These are phyloP conservation scores for Kazachstania martiniae DNA, from an alignment of 805 yeast genomes.

Conservation along the genomic window DNA sequence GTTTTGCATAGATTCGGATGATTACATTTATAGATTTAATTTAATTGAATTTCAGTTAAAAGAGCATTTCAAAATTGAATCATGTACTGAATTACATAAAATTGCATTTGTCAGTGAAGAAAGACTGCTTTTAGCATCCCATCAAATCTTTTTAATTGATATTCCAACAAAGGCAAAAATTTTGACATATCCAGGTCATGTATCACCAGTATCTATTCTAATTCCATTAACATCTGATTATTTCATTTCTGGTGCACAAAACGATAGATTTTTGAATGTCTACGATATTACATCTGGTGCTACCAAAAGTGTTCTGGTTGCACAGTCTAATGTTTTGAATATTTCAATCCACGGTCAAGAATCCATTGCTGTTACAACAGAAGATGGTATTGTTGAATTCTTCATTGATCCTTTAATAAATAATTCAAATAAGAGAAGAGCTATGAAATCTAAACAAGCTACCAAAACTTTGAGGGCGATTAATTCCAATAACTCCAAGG, in stretches of 20 bases:
- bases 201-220: conserved; percentile 49
- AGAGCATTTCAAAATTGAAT: conserved; percentile 33
- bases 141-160: conserved; percentile 48
- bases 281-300: conserved; percentile 33
- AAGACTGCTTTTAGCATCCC: conserved; percentile 50
- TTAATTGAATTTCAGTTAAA: conserved; percentile 32
- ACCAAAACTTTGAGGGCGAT: conserved; percentile 35
- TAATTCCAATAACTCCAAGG: conserved; percentile 30
- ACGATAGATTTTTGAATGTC: conserved; percentile 74
- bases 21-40: conserved; percentile 55
- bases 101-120: conserved; percentile 15
- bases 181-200: conserved; percentile 63
- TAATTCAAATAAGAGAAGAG: conserved; percentile 34
- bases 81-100: conserved; percentile 24
- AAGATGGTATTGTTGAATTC: conserved; percentile 63
- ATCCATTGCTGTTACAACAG: conserved; percentile 43
- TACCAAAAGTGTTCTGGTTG: conserved; percentile 49
- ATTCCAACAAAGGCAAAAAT: conserved; percentile 30
- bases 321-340: conserved; percentile 49
- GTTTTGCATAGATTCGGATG: conserved; percentile 54
- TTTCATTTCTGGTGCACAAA: conserved; percentile 61
- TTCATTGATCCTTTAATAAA: conserved; percentile 46
- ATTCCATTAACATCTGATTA: conserved; percentile 29
- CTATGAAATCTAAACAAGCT: conserved; percentile 42
- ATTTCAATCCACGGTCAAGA: conserved; percentile 30